Percentiles rank a stretch among this genome's conserved stretches.
These are phyloP conservation scores for Scenedesmus sp. DNA, from an alignment of 163 green algal species.

Conservation along the genomic window DNA sequence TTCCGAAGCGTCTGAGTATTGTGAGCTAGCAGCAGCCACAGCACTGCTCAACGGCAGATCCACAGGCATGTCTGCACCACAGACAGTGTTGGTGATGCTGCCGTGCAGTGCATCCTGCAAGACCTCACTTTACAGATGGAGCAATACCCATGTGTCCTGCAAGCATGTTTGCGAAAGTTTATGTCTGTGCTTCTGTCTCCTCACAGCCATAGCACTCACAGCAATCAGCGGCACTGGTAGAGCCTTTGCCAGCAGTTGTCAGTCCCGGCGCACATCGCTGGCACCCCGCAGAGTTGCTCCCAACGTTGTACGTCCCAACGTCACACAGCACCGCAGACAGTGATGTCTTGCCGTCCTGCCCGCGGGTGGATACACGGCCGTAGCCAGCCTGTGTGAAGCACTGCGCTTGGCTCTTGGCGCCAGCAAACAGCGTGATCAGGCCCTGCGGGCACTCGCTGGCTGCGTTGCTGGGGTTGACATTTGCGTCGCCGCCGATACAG, in stretches of 20 bases:
- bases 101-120: no score
- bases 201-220: neutral
- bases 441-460: conserved; percentile 12
- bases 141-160: no score
- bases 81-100: no score
- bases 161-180: no score
- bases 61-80: no score
- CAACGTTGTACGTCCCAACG: conserved; percentile 17
- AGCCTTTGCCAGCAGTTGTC: neutral
- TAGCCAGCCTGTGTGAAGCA: conserved; percentile 30
- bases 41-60: neutral
- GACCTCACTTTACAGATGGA: no score
- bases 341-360: neutral
- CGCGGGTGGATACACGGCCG: neutral
- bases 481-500: neutral
- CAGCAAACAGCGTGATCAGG: neutral
- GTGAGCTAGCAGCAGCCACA: neutral
- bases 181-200: no score
- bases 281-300: conserved; percentile 24
- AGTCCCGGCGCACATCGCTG: conserved; percentile 10
- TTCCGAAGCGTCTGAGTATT: neutral
- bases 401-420: conserved; percentile 24
- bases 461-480: neutral
- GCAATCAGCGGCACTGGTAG: neutral
- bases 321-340: conserved; percentile 4